These are phyloP conservation scores for Hypoxylon fuscum DNA, from an alignment of 495 filamentous ascomycete species.

Conservation along the genomic window DNA sequence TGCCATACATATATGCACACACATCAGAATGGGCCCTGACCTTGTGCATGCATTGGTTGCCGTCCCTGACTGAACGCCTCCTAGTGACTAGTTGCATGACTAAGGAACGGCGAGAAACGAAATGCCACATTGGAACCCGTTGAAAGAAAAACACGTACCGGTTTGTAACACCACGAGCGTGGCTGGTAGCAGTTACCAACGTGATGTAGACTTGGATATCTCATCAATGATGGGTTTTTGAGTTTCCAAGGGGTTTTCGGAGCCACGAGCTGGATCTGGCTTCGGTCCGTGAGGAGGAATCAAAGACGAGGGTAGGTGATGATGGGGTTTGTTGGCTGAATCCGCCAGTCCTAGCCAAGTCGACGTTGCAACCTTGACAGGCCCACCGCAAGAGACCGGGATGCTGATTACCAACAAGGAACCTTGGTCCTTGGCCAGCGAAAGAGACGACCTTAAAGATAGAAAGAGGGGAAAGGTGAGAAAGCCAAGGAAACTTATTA, in stretches of 20 bases:
- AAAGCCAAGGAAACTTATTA: conserved; percentile 35
- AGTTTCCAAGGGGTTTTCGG: conserved; percentile 31
- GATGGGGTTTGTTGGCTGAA: conserved; percentile 42
- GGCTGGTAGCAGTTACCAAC: conserved; percentile 1
- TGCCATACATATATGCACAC: conserved; percentile 37
- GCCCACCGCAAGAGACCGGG: conserved; percentile 33
- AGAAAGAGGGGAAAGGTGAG: conserved; percentile 34
- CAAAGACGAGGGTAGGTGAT: conserved; percentile 38
- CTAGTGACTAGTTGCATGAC: conserved; percentile 41
- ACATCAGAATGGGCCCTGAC: conserved; percentile 48
- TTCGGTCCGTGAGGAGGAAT: conserved; percentile 41
- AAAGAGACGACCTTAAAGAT: conserved; percentile 28
- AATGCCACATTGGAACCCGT: conserved; percentile 13
- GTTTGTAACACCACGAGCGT: conserved; percentile 2
- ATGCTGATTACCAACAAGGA: conserved; percentile 48
- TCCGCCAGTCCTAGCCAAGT: conserved; percentile 40
- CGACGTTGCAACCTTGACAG: conserved; percentile 40
- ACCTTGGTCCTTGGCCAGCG: conserved; percentile 39
- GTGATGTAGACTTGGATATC: conserved; percentile 11
- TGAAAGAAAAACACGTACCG: conserved; percentile 6
- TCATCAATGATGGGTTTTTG: conserved; percentile 23
- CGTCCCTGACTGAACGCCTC: conserved; percentile 46
- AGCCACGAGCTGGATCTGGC: conserved; percentile 40
- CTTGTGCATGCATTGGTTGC: conserved; percentile 57
- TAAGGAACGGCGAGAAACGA: conserved; percentile 40